These are phyloP conservation scores for Rhodotorula babjevae DNA, from an alignment of 768 basidiomycete species.

Conservation along the genomic window DNA sequence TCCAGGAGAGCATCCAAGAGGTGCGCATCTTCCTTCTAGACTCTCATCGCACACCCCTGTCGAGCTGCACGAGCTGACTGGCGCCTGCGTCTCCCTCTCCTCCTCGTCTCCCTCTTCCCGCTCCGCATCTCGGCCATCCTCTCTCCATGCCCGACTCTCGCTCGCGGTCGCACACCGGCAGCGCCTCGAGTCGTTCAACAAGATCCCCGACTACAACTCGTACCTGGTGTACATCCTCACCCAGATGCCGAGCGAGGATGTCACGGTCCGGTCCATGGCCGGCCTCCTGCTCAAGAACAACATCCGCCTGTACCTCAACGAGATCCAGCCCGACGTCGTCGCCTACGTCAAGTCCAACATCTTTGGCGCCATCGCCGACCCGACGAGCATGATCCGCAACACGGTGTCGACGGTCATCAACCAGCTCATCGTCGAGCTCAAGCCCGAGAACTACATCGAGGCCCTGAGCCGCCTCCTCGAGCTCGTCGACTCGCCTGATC, in stretches of 20 bases:
- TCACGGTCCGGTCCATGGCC: conserved; percentile 88
- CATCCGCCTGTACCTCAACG: conserved; percentile 67
- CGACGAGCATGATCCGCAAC: conserved; percentile 80
- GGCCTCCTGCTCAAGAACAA: conserved; percentile 98
- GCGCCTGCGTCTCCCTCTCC: background rate
- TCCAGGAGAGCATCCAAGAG: conserved; percentile 38
- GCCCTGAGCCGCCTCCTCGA: conserved; percentile 79
- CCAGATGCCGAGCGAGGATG: conserved; percentile 72
- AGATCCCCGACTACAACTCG: conserved; percentile 40
- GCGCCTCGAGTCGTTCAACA: conserved; percentile 48
- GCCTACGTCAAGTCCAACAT: conserved; percentile 65
- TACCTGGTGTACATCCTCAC: conserved; percentile 93
- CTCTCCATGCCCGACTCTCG: background rate
- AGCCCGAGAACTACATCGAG: conserved; percentile 92
- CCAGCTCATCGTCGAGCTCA: conserved; percentile 76
- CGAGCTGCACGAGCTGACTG: background rate
- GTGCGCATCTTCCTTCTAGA: conserved; percentile 10
- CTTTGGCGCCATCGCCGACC: conserved; percentile 69
- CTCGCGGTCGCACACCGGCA: conserved; percentile 11
- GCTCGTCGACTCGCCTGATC: conserved; percentile 69
- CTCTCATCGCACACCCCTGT: no score
- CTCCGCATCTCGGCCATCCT: background rate
- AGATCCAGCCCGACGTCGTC: conserved; percentile 59
- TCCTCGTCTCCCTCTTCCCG: background rate
- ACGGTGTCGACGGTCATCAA: conserved; percentile 92